Conservation (phyloP, 2,329 filamentous ascomycete species). For the Colletotrichum sp. region DNA sequence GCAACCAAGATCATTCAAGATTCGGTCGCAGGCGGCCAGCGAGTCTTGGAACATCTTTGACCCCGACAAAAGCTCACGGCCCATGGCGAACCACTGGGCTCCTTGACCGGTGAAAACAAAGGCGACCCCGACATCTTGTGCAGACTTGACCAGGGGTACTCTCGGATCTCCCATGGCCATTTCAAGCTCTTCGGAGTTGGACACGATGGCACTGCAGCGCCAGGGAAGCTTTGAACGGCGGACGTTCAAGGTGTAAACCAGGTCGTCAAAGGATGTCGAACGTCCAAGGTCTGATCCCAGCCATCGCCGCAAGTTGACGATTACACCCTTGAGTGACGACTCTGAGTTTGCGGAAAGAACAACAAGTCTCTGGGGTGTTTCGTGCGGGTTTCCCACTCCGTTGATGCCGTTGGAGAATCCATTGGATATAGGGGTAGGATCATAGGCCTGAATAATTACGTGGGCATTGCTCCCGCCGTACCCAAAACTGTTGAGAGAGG, state of each 20-base stretch:
- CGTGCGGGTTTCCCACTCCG: too few species aligned
- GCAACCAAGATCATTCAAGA: slow-evolving; percentile 16
- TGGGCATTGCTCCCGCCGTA: slow-evolving; percentile 16
- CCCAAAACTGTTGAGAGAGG: slow-evolving; percentile 8
- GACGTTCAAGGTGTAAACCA: neutral
- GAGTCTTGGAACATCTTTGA: slow-evolving; percentile 38
- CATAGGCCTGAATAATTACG: neutral
- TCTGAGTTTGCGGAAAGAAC: too few species aligned
- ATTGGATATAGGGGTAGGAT: too few species aligned
- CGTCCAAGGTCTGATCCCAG: too few species aligned
- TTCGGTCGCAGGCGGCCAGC: slow-evolving; percentile 9
- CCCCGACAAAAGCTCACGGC: slow-evolving; percentile 17
- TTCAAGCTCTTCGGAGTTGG: neutral
- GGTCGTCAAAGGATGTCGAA: neutral
- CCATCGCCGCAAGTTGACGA: too few species aligned
- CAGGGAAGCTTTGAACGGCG: neutral
- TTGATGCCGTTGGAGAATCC: too few species aligned
- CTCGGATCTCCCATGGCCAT: too few species aligned
- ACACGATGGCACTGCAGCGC: neutral
- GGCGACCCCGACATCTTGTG: neutral
- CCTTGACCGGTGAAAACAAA: slow-evolving; percentile 30
- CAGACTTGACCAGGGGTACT: too few species aligned
- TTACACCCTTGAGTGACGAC: too few species aligned
- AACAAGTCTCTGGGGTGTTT: too few species aligned
- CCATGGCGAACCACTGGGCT: slow-evolving; percentile 26